These are phyloP conservation scores for Gnomoniopsis sp. DNA, from an alignment of 2,329 filamentous ascomycete genomes.

Conservation along the genomic window DNA sequence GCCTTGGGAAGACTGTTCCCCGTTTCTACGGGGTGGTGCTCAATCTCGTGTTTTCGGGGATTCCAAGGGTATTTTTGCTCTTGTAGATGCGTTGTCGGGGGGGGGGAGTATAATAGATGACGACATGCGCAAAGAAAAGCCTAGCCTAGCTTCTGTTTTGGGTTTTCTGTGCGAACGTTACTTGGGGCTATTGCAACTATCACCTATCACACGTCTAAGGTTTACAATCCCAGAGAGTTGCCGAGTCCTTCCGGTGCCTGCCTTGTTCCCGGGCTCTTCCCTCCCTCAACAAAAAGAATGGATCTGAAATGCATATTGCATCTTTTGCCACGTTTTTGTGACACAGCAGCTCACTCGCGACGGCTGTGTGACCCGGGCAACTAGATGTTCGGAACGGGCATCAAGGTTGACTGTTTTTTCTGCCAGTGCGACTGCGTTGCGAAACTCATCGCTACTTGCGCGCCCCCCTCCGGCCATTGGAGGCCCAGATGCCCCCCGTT, in stretches of 20 bases:
- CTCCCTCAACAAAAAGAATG: neutral
- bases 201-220: no score
- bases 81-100: neutral
- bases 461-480: no score
- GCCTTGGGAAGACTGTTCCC: neutral
- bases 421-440: no score
- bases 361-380: neutral
- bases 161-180: no score
- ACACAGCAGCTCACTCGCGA: neutral
- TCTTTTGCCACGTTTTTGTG: neutral
- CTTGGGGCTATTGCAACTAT: no score
- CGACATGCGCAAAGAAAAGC: neutral
- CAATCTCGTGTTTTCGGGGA: neutral
- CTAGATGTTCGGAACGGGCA: no score
- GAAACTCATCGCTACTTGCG: no score
- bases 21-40: neutral
- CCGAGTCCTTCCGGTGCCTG: no score
- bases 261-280: neutral
- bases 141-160: neutral
- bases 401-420: no score
- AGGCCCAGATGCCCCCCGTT: no score
- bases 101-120: neutral
- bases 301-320: neutral
- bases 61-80: neutral
- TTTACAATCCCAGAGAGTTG: no score